Percentiles rank a stretch among this genome's conserved stretches.
Conservation (phyloP, 2,329 filamentous ascomycete genomes). For the Aspergillus sp. region DNA sequence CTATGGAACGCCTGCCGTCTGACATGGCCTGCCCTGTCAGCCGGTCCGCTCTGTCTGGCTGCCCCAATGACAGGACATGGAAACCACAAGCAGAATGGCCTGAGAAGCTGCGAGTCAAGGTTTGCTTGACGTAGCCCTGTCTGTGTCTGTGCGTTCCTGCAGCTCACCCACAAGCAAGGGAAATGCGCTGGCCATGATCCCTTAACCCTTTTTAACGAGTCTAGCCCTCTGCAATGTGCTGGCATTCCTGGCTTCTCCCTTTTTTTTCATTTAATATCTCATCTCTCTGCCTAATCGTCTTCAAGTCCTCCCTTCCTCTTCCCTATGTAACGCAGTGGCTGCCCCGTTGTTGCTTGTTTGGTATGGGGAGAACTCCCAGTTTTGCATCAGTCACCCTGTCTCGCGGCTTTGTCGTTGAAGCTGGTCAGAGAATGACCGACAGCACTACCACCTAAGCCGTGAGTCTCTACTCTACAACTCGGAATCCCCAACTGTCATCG, state of each 20-base stretch:
- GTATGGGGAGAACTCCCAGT: not conserved
- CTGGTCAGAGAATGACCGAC: not conserved
- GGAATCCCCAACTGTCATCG: not conserved
- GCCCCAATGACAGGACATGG: not conserved
- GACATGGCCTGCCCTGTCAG: not conserved
- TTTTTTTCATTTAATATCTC: not conserved
- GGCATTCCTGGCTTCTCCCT: not conserved
- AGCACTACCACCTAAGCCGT: not conserved
- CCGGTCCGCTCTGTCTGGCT: not conserved
- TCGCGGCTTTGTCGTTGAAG: not conserved
- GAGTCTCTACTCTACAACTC: not conserved
- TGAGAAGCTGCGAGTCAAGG: not conserved
- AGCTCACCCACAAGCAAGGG: not conserved
- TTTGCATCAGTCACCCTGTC: not conserved
- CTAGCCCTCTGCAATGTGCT: not conserved
- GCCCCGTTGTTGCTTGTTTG: not conserved
- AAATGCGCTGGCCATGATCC: not conserved
- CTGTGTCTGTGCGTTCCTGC: constrained; percentile 1
- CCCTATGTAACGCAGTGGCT: not conserved
- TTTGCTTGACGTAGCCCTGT: not conserved
- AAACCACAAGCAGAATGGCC: not conserved
- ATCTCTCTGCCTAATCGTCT: not conserved
- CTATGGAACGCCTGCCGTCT: not conserved
- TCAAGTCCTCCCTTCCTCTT: not conserved
- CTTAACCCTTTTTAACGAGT: not conserved